Evolutionary conservation across 805 yeast species (phyloP).

Genomic region (Suhomyces canberraensis): DNA sequence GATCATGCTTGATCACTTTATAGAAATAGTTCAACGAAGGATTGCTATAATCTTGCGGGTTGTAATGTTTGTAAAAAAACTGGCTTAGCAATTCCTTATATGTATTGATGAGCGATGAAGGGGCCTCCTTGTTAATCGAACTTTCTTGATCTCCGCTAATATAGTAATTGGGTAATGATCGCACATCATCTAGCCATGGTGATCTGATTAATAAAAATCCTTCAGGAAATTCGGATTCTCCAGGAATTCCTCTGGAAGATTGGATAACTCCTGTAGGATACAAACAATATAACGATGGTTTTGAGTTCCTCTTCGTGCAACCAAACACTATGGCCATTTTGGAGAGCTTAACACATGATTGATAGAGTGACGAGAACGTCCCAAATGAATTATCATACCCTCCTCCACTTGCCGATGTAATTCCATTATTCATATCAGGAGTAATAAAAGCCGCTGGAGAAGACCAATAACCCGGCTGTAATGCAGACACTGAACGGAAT

Average conservation of each 20-base stretch:
- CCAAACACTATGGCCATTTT: conserved; percentile 76
- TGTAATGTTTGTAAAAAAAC: conserved; percentile 46
- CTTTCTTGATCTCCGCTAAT: conserved; percentile 7
- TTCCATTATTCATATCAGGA: conserved; percentile 53
- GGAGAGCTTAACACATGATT: conserved; percentile 48
- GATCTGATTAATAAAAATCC: conserved; percentile 69
- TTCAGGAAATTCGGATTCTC: conserved; percentile 46
- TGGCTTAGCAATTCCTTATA: conserved; percentile 30
- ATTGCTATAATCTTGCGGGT: conserved; percentile 57
- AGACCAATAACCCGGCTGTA: conserved; percentile 50
- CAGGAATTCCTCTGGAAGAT: conserved; percentile 15
- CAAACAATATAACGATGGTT: conserved; percentile 58
- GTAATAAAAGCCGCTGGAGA: conserved; percentile 60
- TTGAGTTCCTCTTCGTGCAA: conserved; percentile 47
- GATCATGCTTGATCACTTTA: conserved; percentile 58
- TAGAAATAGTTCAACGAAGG: conserved; percentile 70
- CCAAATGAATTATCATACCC: conserved; percentile 58
- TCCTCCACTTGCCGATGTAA: conserved; percentile 26
- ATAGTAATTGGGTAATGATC: conserved; percentile 54
- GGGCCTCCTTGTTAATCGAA: conserved; percentile 19
- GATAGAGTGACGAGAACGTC: conserved; percentile 67
- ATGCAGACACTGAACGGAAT: conserved; percentile 48
- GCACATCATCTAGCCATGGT: conserved; percentile 74
- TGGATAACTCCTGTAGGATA: conserved; percentile 45
- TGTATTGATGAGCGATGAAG: conserved; percentile 16